Evolutionary conservation across 192 early-diverging fungal genomes (phyloP).

Genomic region (Spizellomyces sp.): DNA sequence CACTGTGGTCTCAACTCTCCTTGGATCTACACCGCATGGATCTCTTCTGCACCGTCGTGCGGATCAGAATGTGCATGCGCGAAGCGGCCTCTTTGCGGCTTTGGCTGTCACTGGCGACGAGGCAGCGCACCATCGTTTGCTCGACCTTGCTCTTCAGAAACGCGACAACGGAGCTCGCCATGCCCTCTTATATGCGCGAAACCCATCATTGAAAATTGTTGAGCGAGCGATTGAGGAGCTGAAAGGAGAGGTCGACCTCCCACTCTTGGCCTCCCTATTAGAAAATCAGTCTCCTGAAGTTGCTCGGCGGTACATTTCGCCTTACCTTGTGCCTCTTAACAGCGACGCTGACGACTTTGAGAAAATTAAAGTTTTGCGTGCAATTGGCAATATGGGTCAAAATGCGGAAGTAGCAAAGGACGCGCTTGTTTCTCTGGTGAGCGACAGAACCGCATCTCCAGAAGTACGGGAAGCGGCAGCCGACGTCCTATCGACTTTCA

Average conservation of each 20-base stretch:
- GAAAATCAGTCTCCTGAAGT: conserved; percentile 11
- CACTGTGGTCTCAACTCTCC: too few relatives aligned
- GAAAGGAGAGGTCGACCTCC: neutral
- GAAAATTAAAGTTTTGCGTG: neutral
- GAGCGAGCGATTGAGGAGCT: neutral
- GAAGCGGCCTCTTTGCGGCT: conserved; percentile 4
- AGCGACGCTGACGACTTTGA: neutral
- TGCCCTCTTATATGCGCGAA: conserved; percentile 3
- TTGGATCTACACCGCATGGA: too few relatives aligned
- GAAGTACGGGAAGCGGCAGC: conserved; percentile 11
- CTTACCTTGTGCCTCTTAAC: neutral
- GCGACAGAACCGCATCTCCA: conserved; percentile 2
- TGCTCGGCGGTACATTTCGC: conserved; percentile 14
- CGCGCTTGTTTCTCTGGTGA: neutral
- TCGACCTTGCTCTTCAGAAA: conserved; percentile 2
- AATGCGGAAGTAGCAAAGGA: conserved; percentile 9
- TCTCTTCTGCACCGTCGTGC: too few relatives aligned
- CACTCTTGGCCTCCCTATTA: conserved; percentile 5
- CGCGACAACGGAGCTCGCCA: neutral
- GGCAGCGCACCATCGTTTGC: conserved; percentile 1
- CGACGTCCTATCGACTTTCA: conserved; percentile 4
- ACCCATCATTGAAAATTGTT: neutral
- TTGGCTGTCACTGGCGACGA: conserved; percentile 7
- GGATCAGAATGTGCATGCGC: too few relatives aligned
- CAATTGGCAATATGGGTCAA: conserved; percentile 13